Base-by-base conservation (phyloP, 2,329 filamentous ascomycete species). In the Cadophora sp. region DNA sequence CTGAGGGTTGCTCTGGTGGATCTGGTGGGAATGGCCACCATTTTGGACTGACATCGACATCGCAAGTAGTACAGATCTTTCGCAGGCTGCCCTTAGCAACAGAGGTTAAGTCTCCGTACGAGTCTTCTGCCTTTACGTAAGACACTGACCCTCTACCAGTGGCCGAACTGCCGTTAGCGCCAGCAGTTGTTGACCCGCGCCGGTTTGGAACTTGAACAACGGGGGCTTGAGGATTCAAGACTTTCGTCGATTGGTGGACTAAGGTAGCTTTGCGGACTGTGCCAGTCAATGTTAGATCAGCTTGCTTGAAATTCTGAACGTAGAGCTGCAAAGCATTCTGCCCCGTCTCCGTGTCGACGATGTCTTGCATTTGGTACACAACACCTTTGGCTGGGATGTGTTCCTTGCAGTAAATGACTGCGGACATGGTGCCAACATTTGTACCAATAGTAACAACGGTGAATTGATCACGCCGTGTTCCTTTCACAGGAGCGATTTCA, bases 241-340 rank as follows among this genome's bases (percentile, higher is more conserved):
- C 60, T 68, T 78, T 74, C 72, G 81, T 72, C 66, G 78, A 73
- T 73, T 81, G 73, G 73, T 81, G 76, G 76, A 82, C 75, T 4
- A 78, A 85, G 67, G 93, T 96, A 24, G 96, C 95, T 79, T 97
- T 97, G 64, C 96, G 91, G 24, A 96, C 93, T 20, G 95, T 97
- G 33, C 96, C 96, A 2, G 94, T 97, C 73, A 97, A 82, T 2
- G 92, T 88, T 48, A 95, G 85, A 77, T 99, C 96, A 9, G 96
- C 95, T 80, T 98, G 95, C 79, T 99, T 99, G 83, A 93, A 97
- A 66, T 90, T 94, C 72, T 91, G 90, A 53, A 91, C 92, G 77
- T 92, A 99, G 30, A 97, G 84, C 78, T 97, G 94, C 59, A 99
- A 81, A 11, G 92, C 93, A 73, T 90, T 96, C 62, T 89, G 80